Percentiles rank a stretch among this genome's conserved stretches.
These are phyloP conservation scores for Pestalotiopsis sp. DNA, from an alignment of 2,329 filamentous ascomycete species.

Conservation along the genomic window DNA sequence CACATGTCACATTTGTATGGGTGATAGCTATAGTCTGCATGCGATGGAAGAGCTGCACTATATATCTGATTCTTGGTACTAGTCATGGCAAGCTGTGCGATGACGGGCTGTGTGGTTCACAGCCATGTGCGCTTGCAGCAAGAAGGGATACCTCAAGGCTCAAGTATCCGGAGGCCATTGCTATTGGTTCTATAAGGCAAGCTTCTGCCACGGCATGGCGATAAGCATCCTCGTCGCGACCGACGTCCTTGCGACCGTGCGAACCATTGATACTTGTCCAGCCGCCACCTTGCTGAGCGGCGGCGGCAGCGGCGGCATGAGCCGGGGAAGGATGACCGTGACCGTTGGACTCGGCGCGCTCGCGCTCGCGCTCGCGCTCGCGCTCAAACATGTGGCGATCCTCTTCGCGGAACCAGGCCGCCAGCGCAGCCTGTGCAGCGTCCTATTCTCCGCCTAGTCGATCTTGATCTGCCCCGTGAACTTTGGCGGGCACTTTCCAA, in stretches of 20 bases:
- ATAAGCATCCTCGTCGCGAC: constrained; percentile 30
- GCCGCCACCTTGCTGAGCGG: background rate
- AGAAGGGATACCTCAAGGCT: constrained; percentile 10
- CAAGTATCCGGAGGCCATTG: constrained; percentile 9
- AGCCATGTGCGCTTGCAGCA: too few species aligned
- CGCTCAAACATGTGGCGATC: constrained; percentile 25
- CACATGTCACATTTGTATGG: too few species aligned
- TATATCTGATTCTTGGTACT: too few species aligned
- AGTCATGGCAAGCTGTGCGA: too few species aligned
- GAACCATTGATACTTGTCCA: constrained; percentile 25
- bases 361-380: constrained; percentile 21
- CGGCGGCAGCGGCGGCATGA: constrained; percentile 17
- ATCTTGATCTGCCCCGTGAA: constrained; percentile 27
- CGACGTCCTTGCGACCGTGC: constrained; percentile 18
- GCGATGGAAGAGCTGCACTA: too few species aligned
- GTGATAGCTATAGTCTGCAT: too few species aligned
- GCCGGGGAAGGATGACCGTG: constrained; percentile 15
- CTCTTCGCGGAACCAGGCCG: constrained; percentile 23
- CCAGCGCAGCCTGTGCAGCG: constrained; percentile 14
- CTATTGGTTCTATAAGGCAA: constrained; percentile 25
- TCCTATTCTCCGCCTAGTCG: constrained; percentile 26
- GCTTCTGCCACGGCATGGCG: constrained; percentile 29
- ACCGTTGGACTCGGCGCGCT: constrained; percentile 17
- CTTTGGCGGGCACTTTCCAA: constrained; percentile 19
- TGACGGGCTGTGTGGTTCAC: too few species aligned